A percentile compares a stretch with the other conserved stretches of the same genome.
Evolutionary conservation across 768 basidiomycete species (phyloP).

Genomic region (Melanogaster broomeanus): DNA sequence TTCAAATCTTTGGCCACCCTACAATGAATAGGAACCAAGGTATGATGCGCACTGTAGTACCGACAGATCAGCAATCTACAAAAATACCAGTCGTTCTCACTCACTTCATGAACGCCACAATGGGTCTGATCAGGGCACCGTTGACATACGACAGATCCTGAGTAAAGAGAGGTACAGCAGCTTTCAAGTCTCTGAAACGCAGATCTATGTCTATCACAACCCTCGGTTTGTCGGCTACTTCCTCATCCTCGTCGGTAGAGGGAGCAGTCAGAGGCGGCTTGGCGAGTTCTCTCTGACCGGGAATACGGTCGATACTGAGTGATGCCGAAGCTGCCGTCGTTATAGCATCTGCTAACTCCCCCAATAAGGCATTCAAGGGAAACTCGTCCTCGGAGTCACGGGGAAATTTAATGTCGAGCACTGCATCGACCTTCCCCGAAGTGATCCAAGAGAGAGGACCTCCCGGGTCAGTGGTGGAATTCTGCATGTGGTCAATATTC

Average conservation of each 20-base stretch:
- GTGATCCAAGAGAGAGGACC: conserved; percentile 95
- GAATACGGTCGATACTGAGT: conserved; percentile 60
- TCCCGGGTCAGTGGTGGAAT: conserved; percentile 76
- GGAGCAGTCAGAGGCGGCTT: conserved; percentile 85
- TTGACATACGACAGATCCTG: conserved; percentile 89
- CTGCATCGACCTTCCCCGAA: conserved; percentile 94
- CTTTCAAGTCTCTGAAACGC: conserved; percentile 93
- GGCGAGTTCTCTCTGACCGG: conserved; percentile 84
- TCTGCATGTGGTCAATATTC: conserved; percentile 92
- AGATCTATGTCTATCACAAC: conserved; percentile 91
- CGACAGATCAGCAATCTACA: not conserved
- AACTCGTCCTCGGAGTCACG: conserved; percentile 70
- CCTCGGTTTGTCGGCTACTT: conserved; percentile 40
- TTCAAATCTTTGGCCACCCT: conserved; percentile 77
- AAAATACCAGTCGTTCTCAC: conserved; percentile 25
- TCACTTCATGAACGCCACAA: conserved; percentile 98
- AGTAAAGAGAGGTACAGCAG: conserved; percentile 90
- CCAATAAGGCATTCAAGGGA: conserved; percentile 78
- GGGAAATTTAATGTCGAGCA: conserved; percentile 97
- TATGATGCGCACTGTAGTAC: conserved; percentile 78
- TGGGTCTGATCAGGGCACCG: conserved; percentile 89
- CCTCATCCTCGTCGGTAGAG: conserved; percentile 36
- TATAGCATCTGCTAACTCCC: conserved; percentile 89
- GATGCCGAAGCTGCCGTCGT: conserved; percentile 58
- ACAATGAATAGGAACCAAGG: conserved; percentile 92